Percentiles rank a stretch among this genome's conserved stretches.
These are phyloP conservation scores for Botrytis pseudocinerea DNA, from an alignment of 2,329 filamentous ascomycete genomes.

Conservation along the genomic window DNA sequence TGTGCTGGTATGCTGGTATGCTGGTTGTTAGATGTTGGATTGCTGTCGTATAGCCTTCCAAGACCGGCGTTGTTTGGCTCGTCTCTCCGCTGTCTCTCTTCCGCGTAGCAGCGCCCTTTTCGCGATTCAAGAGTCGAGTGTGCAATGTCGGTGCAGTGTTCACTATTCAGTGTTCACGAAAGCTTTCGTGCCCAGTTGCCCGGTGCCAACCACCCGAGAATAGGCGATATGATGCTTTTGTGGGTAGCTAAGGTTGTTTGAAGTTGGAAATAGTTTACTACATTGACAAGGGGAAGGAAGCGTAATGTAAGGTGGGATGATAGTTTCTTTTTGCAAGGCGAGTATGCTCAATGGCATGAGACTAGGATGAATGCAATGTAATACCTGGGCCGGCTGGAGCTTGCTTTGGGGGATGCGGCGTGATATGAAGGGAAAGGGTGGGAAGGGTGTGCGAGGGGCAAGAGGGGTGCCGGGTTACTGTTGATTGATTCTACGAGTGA, in stretches of 20 bases:
- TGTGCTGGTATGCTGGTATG: background rate
- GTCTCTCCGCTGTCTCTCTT: slow-evolving; percentile 8
- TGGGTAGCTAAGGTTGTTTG: background rate
- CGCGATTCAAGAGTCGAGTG: slow-evolving; percentile 1
- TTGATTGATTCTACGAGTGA: background rate
- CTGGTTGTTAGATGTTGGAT: slow-evolving; percentile 1
- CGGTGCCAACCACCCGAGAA: slow-evolving; percentile 20
- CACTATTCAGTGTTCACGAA: slow-evolving; percentile 5
- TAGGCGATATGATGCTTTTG: slow-evolving; percentile 15
- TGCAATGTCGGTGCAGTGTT: slow-evolving; percentile 5
- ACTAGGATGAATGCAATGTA: slow-evolving; percentile 2
- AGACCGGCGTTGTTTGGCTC: background rate
- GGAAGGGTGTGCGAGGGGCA: background rate
- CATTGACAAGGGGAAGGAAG: background rate
- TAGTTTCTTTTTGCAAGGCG: background rate
- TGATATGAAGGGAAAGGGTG: background rate
- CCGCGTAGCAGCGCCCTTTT: background rate
- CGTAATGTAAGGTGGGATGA: slow-evolving; percentile 10
- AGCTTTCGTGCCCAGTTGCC: slow-evolving; percentile 18
- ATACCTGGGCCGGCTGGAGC: background rate
- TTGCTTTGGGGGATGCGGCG: background rate
- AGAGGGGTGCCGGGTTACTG: background rate
- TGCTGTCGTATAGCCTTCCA: slow-evolving; percentile 17
- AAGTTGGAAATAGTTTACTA: background rate
- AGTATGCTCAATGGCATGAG: background rate